Evolutionary conservation across 2,329 filamentous ascomycete species (phyloP).

Genomic region (Leptographium lundbergii): DNA sequence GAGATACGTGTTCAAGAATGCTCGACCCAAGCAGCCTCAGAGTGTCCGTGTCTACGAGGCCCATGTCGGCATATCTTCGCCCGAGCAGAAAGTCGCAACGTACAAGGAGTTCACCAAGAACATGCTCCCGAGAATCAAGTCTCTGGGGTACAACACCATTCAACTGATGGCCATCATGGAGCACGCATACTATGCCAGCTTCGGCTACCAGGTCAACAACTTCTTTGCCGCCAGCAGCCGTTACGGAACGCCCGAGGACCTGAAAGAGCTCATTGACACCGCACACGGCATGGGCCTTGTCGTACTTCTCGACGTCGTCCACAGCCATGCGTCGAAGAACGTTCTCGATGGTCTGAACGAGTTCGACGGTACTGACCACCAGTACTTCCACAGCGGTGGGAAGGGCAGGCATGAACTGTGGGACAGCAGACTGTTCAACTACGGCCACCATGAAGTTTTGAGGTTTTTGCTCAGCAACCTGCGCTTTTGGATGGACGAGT

Average conservation of each 20-base stretch:
- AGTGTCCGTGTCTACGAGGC: slow-evolving; percentile 95
- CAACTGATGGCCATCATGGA: slow-evolving; percentile 99
- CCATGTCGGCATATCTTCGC: slow-evolving; percentile 94
- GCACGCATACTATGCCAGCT: slow-evolving; percentile 97
- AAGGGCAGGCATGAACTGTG: slow-evolving; percentile 85
- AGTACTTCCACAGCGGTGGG: slow-evolving; percentile 83
- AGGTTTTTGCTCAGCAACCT: slow-evolving; percentile 94
- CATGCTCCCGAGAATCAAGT: slow-evolving; percentile 82
- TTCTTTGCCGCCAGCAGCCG: slow-evolving; percentile 97
- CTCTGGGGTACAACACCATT: slow-evolving; percentile 90
- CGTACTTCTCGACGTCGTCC: slow-evolving; percentile 87
- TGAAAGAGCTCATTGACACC: slow-evolving; percentile 93
- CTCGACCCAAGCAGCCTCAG: slow-evolving; percentile 66
- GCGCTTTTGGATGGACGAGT: slow-evolving; percentile 99
- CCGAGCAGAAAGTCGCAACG: slow-evolving; percentile 75
- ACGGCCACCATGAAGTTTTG: slow-evolving; percentile 84
- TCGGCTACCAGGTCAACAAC: slow-evolving; percentile 97
- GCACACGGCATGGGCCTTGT: slow-evolving; percentile 84
- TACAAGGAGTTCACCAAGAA: slow-evolving; percentile 96
- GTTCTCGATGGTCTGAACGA: slow-evolving; percentile 88
- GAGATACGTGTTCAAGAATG: slow-evolving; percentile 73
- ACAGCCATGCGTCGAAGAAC: slow-evolving; percentile 97
- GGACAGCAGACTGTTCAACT: slow-evolving; percentile 97
- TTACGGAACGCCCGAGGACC: slow-evolving; percentile 83
- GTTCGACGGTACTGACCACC: slow-evolving; percentile 89